Base-by-base conservation (phyloP, 2,329 filamentous ascomycete genomes). In the Colletotrichum limetticola region DNA sequence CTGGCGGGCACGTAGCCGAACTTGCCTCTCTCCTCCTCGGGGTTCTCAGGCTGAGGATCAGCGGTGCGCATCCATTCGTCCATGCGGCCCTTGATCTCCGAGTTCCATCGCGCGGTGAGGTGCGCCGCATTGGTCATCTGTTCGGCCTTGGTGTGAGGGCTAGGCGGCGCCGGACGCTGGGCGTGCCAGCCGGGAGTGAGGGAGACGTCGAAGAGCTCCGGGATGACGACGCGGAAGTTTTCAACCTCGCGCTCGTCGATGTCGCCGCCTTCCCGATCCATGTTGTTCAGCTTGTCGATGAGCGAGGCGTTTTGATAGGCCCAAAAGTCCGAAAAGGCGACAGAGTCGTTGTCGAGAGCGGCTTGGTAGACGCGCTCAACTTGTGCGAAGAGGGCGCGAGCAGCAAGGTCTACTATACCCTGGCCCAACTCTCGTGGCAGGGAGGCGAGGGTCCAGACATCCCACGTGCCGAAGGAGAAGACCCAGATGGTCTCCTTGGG, bases 41-140 rank as follows among this genome's bases (percentile, higher is more conserved):
- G 37, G 30, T 68, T 61, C 16, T 49, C 16, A 5, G 66, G 55
- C 11, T 65, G 19, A 22, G 79, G 77, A 5, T 78, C 72, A 16
- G 77, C 76, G 4, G 76, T 83, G 14, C 79, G 77, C 56, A 81
- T 80, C 89, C 89, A 91, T 8, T 81, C 76, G 0, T 80, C 78
- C 63, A 88, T 79, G 19, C 80, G 79, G 7, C 78, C 79, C n/a
- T 82, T 79, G 4, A 90, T 72, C 49, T 79, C 75, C 5, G 79
- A 75, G 74, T 91, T 89, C 89, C 89, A 91, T 14, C 82, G 79
- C 9, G 77, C 77, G 1, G 87, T 87, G 53, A 91, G 77, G 61
- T 85, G 83, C 1, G 85, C 85, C 2, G 88, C 88, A 72, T 90
- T 90, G 71, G 87, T 87, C 76, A 89, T 81, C 74, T 91, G 86